Evolutionary conservation across 2,329 filamentous ascomycete genomes (phyloP), one percentile per base, ranked within the genome.

Genomic region (Paecilomyces sp.): DNA sequence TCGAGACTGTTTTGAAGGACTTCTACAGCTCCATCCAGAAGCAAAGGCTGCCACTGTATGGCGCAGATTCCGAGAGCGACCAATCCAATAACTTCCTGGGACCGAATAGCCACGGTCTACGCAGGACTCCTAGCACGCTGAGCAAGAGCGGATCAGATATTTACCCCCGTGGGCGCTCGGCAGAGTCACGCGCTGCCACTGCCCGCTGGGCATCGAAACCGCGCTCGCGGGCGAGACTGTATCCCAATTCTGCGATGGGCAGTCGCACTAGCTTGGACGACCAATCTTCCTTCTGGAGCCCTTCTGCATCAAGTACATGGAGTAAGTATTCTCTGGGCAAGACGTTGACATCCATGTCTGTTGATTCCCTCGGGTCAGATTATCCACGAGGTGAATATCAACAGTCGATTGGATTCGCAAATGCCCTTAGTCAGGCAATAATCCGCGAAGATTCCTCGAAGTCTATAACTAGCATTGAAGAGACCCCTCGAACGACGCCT

Each of bases 381-480:
- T 88, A 88, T 73, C 87, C 86, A 4, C 84, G 87, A 54, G 87
- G 86, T 51, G 92, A 96, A 68, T 97, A 93, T 73, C 92, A 97
- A 75, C 92, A 96, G 75, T 95, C 92, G 0, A 96, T 99, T 70
- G 94, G 94, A 0, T 99, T 99, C 70, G 94, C 94, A 58, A 97
- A 96, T 72, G 94, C 94, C 3, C 82, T 99, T 11, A 96, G 92
- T 67, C 93, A 97, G 72, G 93, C 93, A 36, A 99, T 97, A 64
- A 96, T 96, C 65, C 89, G 94, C 3, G 93, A 97, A 54, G 83
- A 83, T 65, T 75, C 84, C 15, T 82, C 83, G 11, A 81, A 80
- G 51, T 77, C 80, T 1, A 76, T 79, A 65, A 77, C 64, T 75
- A 69, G 80, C 79, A 65, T 79, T 63, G 87, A 88, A 66, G 86